Evolutionary conservation across 2,329 filamentous ascomycete species (phyloP).

Genomic region (Aureobasidium sp.): DNA sequence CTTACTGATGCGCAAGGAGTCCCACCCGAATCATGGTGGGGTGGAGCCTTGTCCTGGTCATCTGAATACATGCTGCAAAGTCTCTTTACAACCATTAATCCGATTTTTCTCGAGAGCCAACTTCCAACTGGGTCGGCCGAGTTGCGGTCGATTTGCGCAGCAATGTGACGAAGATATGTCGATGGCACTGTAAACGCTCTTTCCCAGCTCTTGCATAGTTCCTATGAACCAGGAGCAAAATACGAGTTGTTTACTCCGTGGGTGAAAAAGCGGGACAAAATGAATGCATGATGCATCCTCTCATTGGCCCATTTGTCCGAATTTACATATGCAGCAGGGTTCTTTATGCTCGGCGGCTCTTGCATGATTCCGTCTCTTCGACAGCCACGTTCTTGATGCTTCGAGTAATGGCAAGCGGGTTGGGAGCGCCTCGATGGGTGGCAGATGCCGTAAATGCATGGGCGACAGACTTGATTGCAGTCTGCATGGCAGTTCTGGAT

Average conservation of each 20-base stretch:
- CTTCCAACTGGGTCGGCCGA: background rate
- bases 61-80: background rate
- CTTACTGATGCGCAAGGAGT: background rate
- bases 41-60: background rate
- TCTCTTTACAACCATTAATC: background rate
- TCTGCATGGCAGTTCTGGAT: background rate
- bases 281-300: slow-evolving; percentile 3
- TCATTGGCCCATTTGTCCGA: slow-evolving; percentile 4
- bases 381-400: background rate
- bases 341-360: background rate
- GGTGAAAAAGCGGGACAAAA: background rate
- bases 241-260: background rate
- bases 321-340: slow-evolving; percentile 4
- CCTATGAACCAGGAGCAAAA: background rate
- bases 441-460: background rate
- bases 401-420: background rate
- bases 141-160: background rate
- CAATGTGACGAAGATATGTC: background rate
- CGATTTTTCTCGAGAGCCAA: background rate
- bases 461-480: background rate
- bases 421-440: background rate
- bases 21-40: slow-evolving; percentile 4
- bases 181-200: background rate
- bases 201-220: background rate
- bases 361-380: background rate